Evolutionary conservation across 106 monocot genomes (phyloP), one percentile per base, ranked within the genome.

Genomic region (Narthecium ossifragum): DNA sequence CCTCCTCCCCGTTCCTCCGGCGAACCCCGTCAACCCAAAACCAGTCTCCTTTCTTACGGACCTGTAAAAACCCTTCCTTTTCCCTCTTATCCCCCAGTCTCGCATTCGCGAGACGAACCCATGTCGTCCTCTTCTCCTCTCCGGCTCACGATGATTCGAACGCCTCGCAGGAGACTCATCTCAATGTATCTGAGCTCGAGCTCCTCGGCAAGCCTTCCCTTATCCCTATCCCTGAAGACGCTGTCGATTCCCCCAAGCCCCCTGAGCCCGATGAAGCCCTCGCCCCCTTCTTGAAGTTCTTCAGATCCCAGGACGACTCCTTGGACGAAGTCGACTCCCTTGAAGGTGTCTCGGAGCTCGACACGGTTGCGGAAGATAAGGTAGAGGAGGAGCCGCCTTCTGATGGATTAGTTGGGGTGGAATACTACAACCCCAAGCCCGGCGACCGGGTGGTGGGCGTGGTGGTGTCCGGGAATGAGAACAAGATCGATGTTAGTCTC

Each of bases 381-480:
- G 33, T 40, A 12, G 24, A 21, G 46, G 25, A n/a, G 25, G 43
- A 26, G 39, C 25, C 34, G 8, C 61, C 41, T 27, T 18, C 2
- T 6, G 26, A 17, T 21, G 50, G 46, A 48, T 28, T 38, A 55
- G 71, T 71, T 4, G 50, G 17, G 4, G 73, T 85, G 30, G 70
- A 68, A 34, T 91, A 79, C 48, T 91, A 91, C 34, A 79, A 91
- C 2, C 85, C 90, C 14, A 85, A 82, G 38, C 61, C 76, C 8
- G 90, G 90, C 12, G 85, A 91, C 40, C 55, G 82, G 12, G 81
- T 74, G 46, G 82, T 82, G 40, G 83, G 90, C 23, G 94, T 90
- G 2, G 85, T 94, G 9, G 94, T 94, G 6, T 75, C 85, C 1
- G 85, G 90, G 47, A 81, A 94, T 13, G 79, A 83, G 74, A 79